These are phyloP conservation scores for Henckelia pumila DNA, from an alignment of 257 asterid genomes.

Conservation along the genomic window DNA sequence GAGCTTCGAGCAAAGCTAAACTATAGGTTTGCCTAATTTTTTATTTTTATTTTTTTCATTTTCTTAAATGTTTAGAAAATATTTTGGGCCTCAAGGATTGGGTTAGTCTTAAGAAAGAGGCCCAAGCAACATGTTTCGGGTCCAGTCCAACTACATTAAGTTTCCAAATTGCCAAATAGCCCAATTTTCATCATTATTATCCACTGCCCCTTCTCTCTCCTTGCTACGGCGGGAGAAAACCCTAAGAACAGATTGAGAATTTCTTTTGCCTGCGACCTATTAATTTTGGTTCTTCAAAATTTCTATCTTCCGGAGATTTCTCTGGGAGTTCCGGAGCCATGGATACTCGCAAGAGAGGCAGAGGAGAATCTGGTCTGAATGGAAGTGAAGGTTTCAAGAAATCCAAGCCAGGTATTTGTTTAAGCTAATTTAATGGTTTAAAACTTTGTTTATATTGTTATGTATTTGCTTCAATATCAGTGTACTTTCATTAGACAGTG, in stretches of 20 bases:
- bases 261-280: too few relatives aligned
- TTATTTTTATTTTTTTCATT: too few relatives aligned
- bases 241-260: not conserved
- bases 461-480: not conserved
- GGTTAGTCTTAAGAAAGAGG: too few relatives aligned
- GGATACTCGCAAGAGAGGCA: slow-evolving; percentile 23
- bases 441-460: not conserved
- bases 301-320: not conserved
- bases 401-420: not conserved
- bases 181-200: not conserved
- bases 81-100: too few relatives aligned
- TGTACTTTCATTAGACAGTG: not conserved
- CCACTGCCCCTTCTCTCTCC: not conserved
- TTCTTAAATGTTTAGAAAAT: too few relatives aligned
- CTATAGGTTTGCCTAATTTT: too few relatives aligned
- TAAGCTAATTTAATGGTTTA: too few relatives aligned
- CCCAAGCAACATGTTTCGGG: too few relatives aligned
- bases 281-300: not conserved
- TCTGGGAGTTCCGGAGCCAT: not conserved
- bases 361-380: slow-evolving; percentile 8
- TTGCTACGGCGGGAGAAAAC: not conserved
- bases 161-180: not conserved
- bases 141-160: too few relatives aligned
- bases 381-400: not conserved
- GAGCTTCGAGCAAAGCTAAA: too few relatives aligned